Evolutionary conservation across 2,329 filamentous ascomycete species (phyloP).

Genomic region (Pyrenochaeta sp.): DNA sequence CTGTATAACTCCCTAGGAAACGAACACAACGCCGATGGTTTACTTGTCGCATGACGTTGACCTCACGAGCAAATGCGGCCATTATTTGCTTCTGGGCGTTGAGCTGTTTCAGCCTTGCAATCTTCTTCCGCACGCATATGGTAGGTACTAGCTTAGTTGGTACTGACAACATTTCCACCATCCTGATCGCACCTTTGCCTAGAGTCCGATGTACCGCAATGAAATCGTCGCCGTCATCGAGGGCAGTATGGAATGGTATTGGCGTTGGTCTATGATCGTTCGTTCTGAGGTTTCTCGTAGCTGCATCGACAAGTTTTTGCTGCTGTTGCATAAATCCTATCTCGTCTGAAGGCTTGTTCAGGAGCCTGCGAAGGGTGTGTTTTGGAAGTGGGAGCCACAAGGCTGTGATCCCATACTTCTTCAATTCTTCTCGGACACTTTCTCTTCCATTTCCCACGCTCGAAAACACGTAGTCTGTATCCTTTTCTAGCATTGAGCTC

Average conservation of each 20-base stretch:
- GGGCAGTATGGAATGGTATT: background rate
- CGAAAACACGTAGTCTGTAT: background rate
- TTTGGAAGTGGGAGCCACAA: constrained; percentile 19
- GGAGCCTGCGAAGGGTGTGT: constrained; percentile 10
- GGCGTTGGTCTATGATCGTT: background rate
- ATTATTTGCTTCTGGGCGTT: constrained; percentile 20
- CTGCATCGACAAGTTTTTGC: background rate
- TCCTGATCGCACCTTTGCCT: constrained; percentile 15
- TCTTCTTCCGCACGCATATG: constrained; percentile 21
- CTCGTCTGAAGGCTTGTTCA: background rate
- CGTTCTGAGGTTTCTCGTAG: background rate
- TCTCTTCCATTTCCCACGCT: background rate
- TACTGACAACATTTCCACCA: constrained; percentile 15
- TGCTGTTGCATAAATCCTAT: constrained; percentile 4
- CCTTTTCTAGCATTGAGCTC: background rate
- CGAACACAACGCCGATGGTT: constrained; percentile 22
- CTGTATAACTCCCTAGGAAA: constrained; percentile 24
- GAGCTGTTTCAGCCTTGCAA: constrained; percentile 13
- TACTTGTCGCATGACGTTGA: constrained; percentile 27
- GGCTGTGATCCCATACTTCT: constrained; percentile 10
- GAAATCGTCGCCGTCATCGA: constrained; percentile 19
- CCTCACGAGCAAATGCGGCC: constrained; percentile 20
- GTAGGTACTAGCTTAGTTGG: background rate
- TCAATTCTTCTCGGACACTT: background rate
- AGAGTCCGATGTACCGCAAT: constrained; percentile 3